Conservation (phyloP, 495 filamentous ascomycete genomes). For the Hypoxylon cercidicola region DNA sequence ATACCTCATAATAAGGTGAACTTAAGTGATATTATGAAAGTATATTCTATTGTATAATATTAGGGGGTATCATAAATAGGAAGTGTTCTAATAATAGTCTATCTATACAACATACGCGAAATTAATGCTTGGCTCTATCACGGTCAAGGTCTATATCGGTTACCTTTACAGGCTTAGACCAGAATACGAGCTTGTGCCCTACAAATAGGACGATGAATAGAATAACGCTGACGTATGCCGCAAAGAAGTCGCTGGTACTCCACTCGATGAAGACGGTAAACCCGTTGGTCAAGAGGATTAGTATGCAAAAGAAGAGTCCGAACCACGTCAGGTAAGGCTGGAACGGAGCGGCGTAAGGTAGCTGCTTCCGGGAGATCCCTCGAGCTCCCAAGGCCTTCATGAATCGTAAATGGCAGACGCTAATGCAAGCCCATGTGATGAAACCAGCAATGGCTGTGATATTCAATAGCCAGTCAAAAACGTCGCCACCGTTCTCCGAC, state of each 20-base stretch:
- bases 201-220: constrained; percentile 67
- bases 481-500: constrained; percentile 55
- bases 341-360: constrained; percentile 68
- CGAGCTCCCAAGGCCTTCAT: constrained; percentile 67
- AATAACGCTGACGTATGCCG: constrained; percentile 70
- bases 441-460: constrained; percentile 74
- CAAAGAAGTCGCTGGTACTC: constrained; percentile 67
- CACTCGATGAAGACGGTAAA: constrained; percentile 75
- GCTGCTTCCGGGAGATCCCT: constrained; percentile 60
- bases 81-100: constrained; percentile 10
- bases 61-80: constrained; percentile 23
- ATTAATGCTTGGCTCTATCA: constrained; percentile 35
- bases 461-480: constrained; percentile 69
- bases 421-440: constrained; percentile 72
- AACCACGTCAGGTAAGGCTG: constrained; percentile 69
- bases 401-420: constrained; percentile 69
- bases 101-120: constrained; percentile 8
- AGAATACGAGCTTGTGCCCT: constrained; percentile 64
- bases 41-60: constrained; percentile 12
- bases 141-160: constrained; percentile 46
- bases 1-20: too few relatives aligned
- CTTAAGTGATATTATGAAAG: not conserved
- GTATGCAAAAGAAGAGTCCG: constrained; percentile 70
- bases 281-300: constrained; percentile 75
- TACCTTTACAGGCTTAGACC: constrained; percentile 39